Conservation (phyloP, 2,329 filamentous ascomycete species). For the Phoma herbarum region DNA sequence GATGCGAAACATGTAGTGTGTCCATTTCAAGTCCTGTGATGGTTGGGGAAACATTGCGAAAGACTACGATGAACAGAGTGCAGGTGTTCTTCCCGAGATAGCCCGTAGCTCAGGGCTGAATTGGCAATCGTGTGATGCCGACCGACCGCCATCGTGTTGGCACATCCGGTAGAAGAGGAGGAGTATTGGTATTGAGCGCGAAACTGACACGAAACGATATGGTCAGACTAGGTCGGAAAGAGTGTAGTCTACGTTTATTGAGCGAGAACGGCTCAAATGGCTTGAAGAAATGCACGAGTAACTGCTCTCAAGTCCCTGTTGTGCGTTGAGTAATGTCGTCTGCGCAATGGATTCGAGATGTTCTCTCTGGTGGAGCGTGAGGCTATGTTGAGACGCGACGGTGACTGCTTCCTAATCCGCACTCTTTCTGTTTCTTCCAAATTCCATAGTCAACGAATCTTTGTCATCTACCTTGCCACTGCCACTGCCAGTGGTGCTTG, state of each 20-base stretch:
- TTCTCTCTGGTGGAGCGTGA: background rate
- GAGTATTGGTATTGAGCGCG: constrained; percentile 11
- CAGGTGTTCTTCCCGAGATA: background rate
- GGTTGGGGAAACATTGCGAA: constrained; percentile 5
- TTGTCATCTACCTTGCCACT: background rate
- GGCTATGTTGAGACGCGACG: background rate
- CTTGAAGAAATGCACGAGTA: background rate
- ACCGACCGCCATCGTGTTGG: background rate
- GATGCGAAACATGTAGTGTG: constrained; percentile 28
- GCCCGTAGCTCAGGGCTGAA: too few species aligned
- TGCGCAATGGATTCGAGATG: background rate
- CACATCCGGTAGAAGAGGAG: background rate
- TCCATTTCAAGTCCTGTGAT: constrained; percentile 12
- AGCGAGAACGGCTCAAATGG: background rate
- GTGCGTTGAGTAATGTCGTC: background rate
- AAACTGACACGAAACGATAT: constrained; percentile 23
- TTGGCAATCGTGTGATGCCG: too few species aligned
- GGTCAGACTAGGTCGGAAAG: background rate
- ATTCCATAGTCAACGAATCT: background rate
- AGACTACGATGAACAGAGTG: background rate
- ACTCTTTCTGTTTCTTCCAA: background rate
- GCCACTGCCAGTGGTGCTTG: too few species aligned
- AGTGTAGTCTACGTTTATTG: background rate
- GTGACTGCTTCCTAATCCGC: background rate
- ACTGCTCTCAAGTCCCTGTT: background rate